Evolutionary conservation across 768 basidiomycete genomes (phyloP).

Genomic region (Leccinum fibrillosum): DNA sequence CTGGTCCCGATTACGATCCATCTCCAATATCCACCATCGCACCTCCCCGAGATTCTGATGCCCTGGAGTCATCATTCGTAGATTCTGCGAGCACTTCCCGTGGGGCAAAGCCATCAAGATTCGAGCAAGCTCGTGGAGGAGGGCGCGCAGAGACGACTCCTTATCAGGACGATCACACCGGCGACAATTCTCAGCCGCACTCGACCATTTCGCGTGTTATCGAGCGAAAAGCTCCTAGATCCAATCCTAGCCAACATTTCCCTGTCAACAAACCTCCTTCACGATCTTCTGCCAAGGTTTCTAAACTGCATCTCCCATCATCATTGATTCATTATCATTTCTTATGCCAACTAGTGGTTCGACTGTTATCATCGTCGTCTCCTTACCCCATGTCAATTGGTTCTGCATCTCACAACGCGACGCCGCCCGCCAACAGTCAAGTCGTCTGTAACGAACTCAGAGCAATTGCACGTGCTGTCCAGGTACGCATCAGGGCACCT

Average conservation of each 20-base stretch:
- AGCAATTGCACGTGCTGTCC: no score
- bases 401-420: slow-evolving; percentile 16
- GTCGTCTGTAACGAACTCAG: slow-evolving; percentile 7
- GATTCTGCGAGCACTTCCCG: background rate
- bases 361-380: slow-evolving; percentile 3
- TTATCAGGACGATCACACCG: slow-evolving; percentile 22
- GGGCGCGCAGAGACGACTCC: slow-evolving; percentile 8
- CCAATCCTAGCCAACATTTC: slow-evolving; percentile 10
- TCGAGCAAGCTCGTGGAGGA: slow-evolving; percentile 34
- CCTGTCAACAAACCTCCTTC: slow-evolving; percentile 15
- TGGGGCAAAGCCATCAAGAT: slow-evolving; percentile 44
- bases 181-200: slow-evolving; percentile 36
- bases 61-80: background rate
- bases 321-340: slow-evolving; percentile 19
- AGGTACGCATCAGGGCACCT: no score
- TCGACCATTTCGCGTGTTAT: slow-evolving; percentile 22
- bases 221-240: slow-evolving; percentile 20
- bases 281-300: background rate
- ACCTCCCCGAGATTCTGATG: background rate
- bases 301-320: slow-evolving; percentile 7
- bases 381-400: slow-evolving; percentile 10
- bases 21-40: background rate
- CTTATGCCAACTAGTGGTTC: slow-evolving; percentile 8
- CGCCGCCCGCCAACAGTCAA: slow-evolving; percentile 23
- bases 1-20: slow-evolving; percentile 42